A percentile compares a stretch with the other conserved stretches of the same genome.
Conservation (phyloP, 305 asterid species). For the Vinca major region DNA sequence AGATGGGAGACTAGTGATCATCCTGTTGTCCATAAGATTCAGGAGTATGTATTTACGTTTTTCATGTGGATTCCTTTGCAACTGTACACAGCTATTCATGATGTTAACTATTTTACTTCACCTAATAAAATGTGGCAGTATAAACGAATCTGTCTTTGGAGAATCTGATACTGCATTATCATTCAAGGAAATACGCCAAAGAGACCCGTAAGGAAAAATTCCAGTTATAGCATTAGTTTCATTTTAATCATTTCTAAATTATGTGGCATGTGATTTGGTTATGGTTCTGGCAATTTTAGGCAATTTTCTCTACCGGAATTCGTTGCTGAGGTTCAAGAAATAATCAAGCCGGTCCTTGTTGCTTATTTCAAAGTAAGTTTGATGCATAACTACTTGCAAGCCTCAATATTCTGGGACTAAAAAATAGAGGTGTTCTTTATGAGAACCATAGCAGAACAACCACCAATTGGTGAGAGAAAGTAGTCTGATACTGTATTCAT, state of each 20-base stretch:
- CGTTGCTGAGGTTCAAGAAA: slow-evolving; percentile 92
- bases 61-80: background rate
- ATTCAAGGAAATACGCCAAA: slow-evolving; percentile 81
- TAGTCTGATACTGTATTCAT: slow-evolving; percentile 2
- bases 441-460: background rate
- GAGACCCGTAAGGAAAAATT: slow-evolving; percentile 73
- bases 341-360: slow-evolving; percentile 69
- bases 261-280: background rate
- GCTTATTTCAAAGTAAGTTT: slow-evolving; percentile 79
- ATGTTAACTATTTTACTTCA: slow-evolving; percentile 2
- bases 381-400: slow-evolving; percentile 4
- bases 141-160: slow-evolving; percentile 83
- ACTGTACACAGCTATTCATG: background rate
- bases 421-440: background rate
- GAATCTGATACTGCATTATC: slow-evolving; percentile 91
- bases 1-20: slow-evolving; percentile 96
- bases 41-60: slow-evolving; percentile 44
- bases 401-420: background rate
- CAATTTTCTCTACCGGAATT: slow-evolving; percentile 86
- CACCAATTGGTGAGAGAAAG: background rate
- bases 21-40: slow-evolving; percentile 89
- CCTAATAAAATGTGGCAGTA: slow-evolving; percentile 35
- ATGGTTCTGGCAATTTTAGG: slow-evolving; percentile 27
- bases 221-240: slow-evolving; percentile 2
- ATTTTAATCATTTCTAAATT: background rate